Evolutionary conservation across 371 early-diverging fungal species (phyloP).

Genomic region (Haplosporangium sp.): DNA sequence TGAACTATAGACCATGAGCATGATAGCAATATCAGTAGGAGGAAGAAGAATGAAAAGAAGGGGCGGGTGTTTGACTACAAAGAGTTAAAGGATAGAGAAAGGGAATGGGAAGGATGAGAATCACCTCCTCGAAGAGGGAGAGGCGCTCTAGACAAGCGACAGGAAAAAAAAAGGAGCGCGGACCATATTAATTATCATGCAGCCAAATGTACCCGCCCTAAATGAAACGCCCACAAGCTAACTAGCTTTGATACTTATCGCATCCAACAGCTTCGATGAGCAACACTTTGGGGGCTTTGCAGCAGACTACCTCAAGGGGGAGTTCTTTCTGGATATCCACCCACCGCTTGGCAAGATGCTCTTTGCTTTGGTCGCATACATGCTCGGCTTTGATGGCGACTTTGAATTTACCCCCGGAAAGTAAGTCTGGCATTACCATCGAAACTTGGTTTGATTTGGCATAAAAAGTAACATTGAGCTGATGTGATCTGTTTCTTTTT

Average conservation of each 20-base stretch:
- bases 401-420: slow-evolving; percentile 92
- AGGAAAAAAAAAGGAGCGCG: neutral
- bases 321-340: slow-evolving; percentile 99
- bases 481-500: neutral
- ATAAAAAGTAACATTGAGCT: neutral
- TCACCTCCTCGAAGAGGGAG: too few species aligned
- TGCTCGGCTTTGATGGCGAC: slow-evolving; percentile 90
- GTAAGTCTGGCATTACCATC: slow-evolving; percentile 15
- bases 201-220: neutral
- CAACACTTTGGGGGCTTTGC: slow-evolving; percentile 37
- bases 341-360: slow-evolving; percentile 99
- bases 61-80: too few species aligned
- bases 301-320: slow-evolving; percentile 83
- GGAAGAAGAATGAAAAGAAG: too few species aligned
- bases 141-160: too few species aligned
- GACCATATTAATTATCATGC: too few species aligned
- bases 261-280: slow-evolving; percentile 30
- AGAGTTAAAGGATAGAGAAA: too few species aligned
- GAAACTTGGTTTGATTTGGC: neutral
- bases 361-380: slow-evolving; percentile 87
- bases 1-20: too few species aligned
- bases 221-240: neutral
- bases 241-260: neutral
- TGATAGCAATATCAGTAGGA: neutral
- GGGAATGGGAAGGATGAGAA: too few species aligned